Evolutionary conservation across 164 flowering plant species (phyloP).

Genomic region (Piper longum): DNA sequence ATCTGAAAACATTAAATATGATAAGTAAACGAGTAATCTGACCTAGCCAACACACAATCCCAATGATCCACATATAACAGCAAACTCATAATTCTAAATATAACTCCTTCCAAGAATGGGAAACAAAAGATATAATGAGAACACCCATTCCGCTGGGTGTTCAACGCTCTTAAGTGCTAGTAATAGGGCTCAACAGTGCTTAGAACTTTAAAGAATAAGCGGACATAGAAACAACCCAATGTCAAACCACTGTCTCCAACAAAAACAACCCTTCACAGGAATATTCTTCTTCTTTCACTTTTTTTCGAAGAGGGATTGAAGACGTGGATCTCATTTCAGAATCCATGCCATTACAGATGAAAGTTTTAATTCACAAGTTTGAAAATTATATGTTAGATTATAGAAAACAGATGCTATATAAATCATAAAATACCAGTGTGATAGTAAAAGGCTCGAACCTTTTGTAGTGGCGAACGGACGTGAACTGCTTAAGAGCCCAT

Average conservation of each 20-base stretch:
- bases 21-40: neutral
- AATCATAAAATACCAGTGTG: neutral
- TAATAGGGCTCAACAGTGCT: neutral
- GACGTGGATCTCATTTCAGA: neutral
- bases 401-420: neutral
- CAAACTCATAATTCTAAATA: neutral
- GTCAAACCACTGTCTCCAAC: neutral
- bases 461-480: slow-evolving; percentile 5
- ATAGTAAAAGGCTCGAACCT: neutral
- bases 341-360: neutral
- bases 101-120: neutral
- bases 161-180: neutral
- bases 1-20: slow-evolving; percentile 24
- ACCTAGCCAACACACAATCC: neutral
- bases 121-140: neutral
- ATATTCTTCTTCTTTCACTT: neutral
- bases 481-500: slow-evolving; percentile 1
- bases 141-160: neutral
- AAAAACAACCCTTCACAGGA: neutral
- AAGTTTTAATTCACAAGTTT: neutral
- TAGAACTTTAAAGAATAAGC: neutral
- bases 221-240: neutral
- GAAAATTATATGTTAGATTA: no score
- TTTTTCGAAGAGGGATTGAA: neutral
- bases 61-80: neutral